These are phyloP conservation scores for Boletus tylopilopsis DNA, from an alignment of 768 basidiomycete genomes.

Conservation along the genomic window DNA sequence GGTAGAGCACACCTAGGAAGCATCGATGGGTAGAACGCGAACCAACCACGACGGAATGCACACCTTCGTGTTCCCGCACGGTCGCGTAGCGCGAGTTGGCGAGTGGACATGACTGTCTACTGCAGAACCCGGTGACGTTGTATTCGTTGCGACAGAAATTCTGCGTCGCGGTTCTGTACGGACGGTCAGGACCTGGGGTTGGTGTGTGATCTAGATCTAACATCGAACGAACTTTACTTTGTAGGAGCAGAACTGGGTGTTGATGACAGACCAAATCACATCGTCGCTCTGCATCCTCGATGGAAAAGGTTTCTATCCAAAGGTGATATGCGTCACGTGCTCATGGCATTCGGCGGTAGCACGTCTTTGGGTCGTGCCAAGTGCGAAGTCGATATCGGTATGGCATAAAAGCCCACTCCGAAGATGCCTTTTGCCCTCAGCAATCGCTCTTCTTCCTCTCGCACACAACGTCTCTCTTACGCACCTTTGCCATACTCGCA, in stretches of 20 bases:
- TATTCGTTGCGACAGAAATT: conserved; percentile 99
- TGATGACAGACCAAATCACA: conserved; percentile 96
- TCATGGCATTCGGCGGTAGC: too few species aligned
- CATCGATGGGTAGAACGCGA: neutral
- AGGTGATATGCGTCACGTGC: conserved; percentile 8
- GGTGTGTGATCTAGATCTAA: neutral
- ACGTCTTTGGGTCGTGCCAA: too few species aligned
- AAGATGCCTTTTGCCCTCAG: too few species aligned
- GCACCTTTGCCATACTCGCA: too few species aligned
- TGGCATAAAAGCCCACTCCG: too few species aligned
- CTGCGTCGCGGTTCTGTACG: conserved; percentile 79
- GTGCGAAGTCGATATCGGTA: too few species aligned
- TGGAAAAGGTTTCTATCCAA: too few species aligned
- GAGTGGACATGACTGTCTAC: conserved; percentile 92
- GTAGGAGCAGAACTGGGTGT: conserved; percentile 95
- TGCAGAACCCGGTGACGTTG: conserved; percentile 96
- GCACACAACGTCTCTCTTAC: too few species aligned
- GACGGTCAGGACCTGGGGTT: conserved; percentile 8
- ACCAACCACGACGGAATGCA: conserved; percentile 2
- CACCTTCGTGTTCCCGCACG: conserved; percentile 94
- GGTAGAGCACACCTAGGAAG: conserved; percentile 71
- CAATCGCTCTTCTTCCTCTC: too few species aligned
- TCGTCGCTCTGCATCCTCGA: conserved; percentile 87
- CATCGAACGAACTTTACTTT: conserved; percentile 98
- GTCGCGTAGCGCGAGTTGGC: conserved; percentile 98